Percentiles rank a stretch among this genome's conserved stretches.
Conservation (phyloP, 768 basidiomycete species). For the Pisolithus orientalis region DNA sequence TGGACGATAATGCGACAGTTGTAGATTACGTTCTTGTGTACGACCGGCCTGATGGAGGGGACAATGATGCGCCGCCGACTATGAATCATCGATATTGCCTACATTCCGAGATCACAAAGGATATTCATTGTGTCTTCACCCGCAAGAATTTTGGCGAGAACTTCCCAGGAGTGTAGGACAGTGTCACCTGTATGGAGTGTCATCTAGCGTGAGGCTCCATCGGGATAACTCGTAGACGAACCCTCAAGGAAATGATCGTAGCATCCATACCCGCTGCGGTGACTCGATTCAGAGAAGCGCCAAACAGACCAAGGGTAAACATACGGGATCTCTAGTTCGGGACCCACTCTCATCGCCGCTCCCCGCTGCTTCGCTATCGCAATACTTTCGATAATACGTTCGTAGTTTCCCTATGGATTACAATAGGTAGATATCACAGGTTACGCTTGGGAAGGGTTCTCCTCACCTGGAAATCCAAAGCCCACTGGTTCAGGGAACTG, state of each 20-base stretch:
- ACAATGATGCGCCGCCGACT: neutral
- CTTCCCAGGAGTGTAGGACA: slow-evolving; percentile 95
- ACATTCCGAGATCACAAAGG: slow-evolving; percentile 97
- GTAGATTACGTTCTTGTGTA: slow-evolving; percentile 97
- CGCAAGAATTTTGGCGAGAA: slow-evolving; percentile 83
- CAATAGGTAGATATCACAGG: neutral
- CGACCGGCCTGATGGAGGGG: slow-evolving; percentile 66
- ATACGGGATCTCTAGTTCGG: slow-evolving; percentile 93
- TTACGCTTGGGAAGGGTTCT: neutral
- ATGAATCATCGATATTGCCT: slow-evolving; percentile 19
- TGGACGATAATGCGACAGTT: slow-evolving; percentile 92
- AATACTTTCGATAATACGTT: slow-evolving; percentile 87
- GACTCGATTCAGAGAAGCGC: slow-evolving; percentile 1
- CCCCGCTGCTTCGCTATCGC: slow-evolving; percentile 81
- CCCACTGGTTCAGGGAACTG: slow-evolving; percentile 96
- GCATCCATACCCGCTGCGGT: slow-evolving; percentile 86
- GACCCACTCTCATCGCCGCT: slow-evolving; percentile 89
- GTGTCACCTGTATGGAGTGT: slow-evolving; percentile 69
- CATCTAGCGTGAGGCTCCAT: neutral
- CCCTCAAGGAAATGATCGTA: slow-evolving; percentile 97
- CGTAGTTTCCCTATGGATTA: slow-evolving; percentile 72
- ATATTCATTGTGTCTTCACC: slow-evolving; percentile 79
- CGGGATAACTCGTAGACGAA: slow-evolving; percentile 19
- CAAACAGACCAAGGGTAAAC: slow-evolving; percentile 12
- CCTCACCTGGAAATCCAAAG: slow-evolving; percentile 84